Evolutionary conservation across 2,329 filamentous ascomycete species (phyloP), one percentile per base, ranked within the genome.

Genomic region (Cladophialophora bantiana): DNA sequence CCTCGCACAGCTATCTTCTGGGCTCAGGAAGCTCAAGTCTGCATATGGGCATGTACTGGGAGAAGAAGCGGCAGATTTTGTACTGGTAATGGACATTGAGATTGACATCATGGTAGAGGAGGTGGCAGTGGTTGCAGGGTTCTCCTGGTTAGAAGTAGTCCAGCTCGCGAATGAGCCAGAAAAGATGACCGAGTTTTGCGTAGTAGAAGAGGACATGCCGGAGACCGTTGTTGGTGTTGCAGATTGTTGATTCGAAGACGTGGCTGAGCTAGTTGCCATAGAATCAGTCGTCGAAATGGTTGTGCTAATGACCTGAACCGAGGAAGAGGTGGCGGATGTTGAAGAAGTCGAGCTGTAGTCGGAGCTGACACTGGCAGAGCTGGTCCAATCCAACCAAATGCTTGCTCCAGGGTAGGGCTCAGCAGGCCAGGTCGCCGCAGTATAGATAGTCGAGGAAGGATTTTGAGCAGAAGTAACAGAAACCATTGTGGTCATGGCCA

Each of bases 381-480:
- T 61, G 34, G 59, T 58, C 68, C 68, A 70, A 18, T 70, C 68
- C 10, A 53, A 59, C 68, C 68, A 70, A 7, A 66, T 61, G 7
- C 48, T 61, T 26, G 59, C 59, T 34, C 59, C 59, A 36, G 59
- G 59, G 18, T 61, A 61, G 48, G 59, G 59, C 26, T 61, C 59
- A 61, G 59, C n/a, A 18, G 59, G 59, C 59, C 59, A 61, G 31
- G 9, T 20, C 6, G 36, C 38, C n/a, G 34, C 18, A 4, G 34
- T 4, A 40, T 56, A 52, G 12, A 7, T 13, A 32, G 36, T 57
- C 4, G 15, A 35, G 18, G 63, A 59, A 32, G 36, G 7, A 26
- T 57, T 50, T 13, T 60, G 61, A 15, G 69, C 64, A 45, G 59
- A 62, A 20, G 59, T 52, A 15, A 61, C 34, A 42, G 66, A 60